Evolutionary conservation across 495 filamentous ascomycete species (phyloP).

Genomic region (Xylaria bambusicola): DNA sequence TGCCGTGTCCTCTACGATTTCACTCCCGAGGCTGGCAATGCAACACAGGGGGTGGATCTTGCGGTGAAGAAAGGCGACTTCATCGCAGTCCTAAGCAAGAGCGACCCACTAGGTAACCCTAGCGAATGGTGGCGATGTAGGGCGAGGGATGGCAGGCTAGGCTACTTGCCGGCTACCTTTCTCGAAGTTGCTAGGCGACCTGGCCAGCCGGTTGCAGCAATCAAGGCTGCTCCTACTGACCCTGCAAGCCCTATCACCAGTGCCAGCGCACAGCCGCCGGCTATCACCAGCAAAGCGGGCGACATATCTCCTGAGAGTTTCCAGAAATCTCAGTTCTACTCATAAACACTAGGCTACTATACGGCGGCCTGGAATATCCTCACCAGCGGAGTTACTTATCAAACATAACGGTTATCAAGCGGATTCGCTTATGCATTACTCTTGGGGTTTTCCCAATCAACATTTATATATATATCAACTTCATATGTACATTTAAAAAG

Average conservation of each 20-base stretch:
- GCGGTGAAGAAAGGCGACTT: constrained; percentile 93
- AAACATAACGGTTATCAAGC: no score
- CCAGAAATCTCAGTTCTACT: constrained; percentile 86
- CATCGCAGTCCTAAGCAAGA: constrained; percentile 91
- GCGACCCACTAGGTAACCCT: constrained; percentile 86
- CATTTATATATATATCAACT: no score
- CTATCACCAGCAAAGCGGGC: constrained; percentile 60
- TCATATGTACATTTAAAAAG: no score
- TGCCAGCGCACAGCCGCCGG: constrained; percentile 49
- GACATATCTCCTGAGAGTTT: constrained; percentile 84
- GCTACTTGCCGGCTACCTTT: constrained; percentile 88
- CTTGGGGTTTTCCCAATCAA: no score
- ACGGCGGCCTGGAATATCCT: no score
- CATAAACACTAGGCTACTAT: no score
- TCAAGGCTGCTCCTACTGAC: constrained; percentile 60
- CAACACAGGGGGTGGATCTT: constrained; percentile 76
- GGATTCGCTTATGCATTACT: no score
- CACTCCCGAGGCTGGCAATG: constrained; percentile 67
- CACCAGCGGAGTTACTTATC: no score
- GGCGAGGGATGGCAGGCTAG: constrained; percentile 85
- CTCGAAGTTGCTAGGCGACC: constrained; percentile 76
- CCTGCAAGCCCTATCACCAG: constrained; percentile 44
- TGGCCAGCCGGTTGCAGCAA: constrained; percentile 44
- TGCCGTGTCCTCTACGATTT: constrained; percentile 95
- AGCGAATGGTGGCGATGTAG: constrained; percentile 97